A percentile compares a stretch with the other conserved stretches of the same genome.
Conservation (phyloP, 768 basidiomycete species). For the Mycena alexandri region DNA sequence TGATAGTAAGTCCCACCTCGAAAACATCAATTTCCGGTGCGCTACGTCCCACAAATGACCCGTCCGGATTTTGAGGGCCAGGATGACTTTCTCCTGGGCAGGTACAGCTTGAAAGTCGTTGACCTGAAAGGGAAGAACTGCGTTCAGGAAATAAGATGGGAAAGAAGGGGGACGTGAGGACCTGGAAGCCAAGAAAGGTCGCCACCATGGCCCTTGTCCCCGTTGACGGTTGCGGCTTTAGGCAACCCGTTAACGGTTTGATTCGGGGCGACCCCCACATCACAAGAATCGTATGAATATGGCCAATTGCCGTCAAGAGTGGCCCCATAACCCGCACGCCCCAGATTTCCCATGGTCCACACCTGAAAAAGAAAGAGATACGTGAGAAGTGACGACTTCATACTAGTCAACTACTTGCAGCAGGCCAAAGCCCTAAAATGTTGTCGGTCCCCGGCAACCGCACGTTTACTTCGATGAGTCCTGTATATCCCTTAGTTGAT, state of each 20-base stretch:
- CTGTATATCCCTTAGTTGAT: neutral
- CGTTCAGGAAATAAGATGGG: too few relatives aligned
- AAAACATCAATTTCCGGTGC: conserved; percentile 94
- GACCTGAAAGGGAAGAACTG: conserved; percentile 86
- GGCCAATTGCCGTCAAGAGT: conserved; percentile 80
- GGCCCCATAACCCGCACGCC: conserved; percentile 93
- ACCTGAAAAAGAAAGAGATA: conserved; percentile 45
- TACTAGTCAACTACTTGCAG: conserved; percentile 42
- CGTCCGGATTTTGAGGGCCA: conserved; percentile 84
- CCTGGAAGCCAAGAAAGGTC: conserved; percentile 85
- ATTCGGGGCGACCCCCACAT: conserved; percentile 90
- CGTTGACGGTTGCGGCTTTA: conserved; percentile 66
- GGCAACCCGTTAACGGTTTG: conserved; percentile 80
- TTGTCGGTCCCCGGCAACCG: conserved; percentile 75
- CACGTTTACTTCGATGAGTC: conserved; percentile 71
- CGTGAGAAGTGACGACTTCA: neutral
- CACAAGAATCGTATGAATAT: conserved; percentile 67
- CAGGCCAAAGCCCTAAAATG: conserved; percentile 81
- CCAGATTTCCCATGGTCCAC: conserved; percentile 87
- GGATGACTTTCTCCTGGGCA: conserved; percentile 91
- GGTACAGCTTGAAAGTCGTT: conserved; percentile 89
- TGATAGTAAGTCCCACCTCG: conserved; percentile 43
- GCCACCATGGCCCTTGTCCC: conserved; percentile 65
- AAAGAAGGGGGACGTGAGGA: too few relatives aligned
- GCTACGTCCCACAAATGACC: conserved; percentile 82